phyloP scores from a whole-genome alignment of 2,329 filamentous ascomycete genomes.

The Neoarthrinium moseri region DNA sequence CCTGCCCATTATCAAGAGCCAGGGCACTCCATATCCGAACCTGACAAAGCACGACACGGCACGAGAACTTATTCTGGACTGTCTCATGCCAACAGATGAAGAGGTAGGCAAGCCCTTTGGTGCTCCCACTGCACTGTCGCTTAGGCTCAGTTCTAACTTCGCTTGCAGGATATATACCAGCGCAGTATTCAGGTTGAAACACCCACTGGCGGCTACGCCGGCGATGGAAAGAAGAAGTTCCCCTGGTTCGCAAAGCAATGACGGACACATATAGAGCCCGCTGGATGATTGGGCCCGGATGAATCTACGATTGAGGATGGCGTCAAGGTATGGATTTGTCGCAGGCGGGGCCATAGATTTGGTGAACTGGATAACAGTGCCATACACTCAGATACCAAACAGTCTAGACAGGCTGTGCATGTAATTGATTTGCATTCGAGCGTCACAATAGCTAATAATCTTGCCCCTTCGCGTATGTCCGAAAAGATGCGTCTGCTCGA shows the following conservation, averaged over 20 bases:
- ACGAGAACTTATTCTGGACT: conserved; percentile 75
- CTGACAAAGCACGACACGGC: conserved; percentile 68
- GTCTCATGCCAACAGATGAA: conserved; percentile 78
- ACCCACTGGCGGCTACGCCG: conserved; percentile 39
- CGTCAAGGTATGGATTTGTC: neutral
- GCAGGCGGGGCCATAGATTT: neutral
- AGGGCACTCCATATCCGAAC: conserved; percentile 77
- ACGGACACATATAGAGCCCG: neutral
- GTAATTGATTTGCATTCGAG: neutral
- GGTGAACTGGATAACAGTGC: conserved; percentile 3
- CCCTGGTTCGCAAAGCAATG: conserved; percentile 57
- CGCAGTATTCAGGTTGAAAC: conserved; percentile 60
- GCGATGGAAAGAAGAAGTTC: conserved; percentile 62
- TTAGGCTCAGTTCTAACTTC: neutral
- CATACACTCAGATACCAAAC: conserved; percentile 4
- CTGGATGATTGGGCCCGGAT: too few species aligned
- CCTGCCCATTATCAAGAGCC: conserved; percentile 86
- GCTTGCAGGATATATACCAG: conserved; percentile 59
- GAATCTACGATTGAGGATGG: too few species aligned
- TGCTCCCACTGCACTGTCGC: neutral
- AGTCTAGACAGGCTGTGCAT: neutral
- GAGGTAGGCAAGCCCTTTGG: conserved; percentile 61
- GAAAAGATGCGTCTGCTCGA: too few species aligned
- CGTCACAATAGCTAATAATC: too few species aligned
- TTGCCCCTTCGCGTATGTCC: neutral